These are phyloP conservation scores for Phaeotremella fagi DNA, from an alignment of 768 basidiomycete species.

Conservation along the genomic window DNA sequence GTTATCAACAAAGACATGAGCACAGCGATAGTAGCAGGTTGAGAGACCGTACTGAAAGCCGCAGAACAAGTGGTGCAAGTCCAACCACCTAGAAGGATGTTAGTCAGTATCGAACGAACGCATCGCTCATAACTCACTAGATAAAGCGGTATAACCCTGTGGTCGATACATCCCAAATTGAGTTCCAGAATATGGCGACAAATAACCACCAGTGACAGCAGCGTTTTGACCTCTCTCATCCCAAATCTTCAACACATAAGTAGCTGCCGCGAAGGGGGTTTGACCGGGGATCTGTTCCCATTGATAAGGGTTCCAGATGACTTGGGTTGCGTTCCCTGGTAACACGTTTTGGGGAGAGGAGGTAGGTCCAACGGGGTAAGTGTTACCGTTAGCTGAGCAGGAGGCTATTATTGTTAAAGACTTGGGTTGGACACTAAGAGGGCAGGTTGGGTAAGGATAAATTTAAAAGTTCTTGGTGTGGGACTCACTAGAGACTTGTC, in stretches of 20 bases:
- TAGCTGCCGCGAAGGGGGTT: slow-evolving; percentile 66
- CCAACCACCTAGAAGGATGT: slow-evolving; percentile 44
- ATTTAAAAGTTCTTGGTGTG: too few species aligned
- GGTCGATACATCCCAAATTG: slow-evolving; percentile 83
- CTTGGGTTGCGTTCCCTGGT: slow-evolving; percentile 61
- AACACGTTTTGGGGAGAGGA: slow-evolving; percentile 58
- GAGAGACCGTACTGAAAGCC: slow-evolving; percentile 30
- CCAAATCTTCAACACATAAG: slow-evolving; percentile 73
- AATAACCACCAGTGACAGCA: slow-evolving; percentile 58
- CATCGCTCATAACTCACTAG: slow-evolving; percentile 48
- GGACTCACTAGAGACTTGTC: slow-evolving; percentile 61
- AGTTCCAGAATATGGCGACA: slow-evolving; percentile 65
- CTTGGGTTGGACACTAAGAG: slow-evolving; percentile 57
- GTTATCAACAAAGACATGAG: slow-evolving; percentile 40
- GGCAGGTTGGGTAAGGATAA: slow-evolving; percentile 58
- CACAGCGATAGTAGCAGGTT: slow-evolving; percentile 37
- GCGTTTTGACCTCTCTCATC: slow-evolving; percentile 72
- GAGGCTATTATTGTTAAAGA: slow-evolving; percentile 74
- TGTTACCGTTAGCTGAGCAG: slow-evolving; percentile 74
- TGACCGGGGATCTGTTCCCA: slow-evolving; percentile 63
- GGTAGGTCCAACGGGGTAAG: slow-evolving; percentile 78
- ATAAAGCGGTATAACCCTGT: slow-evolving; percentile 62
- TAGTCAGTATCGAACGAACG: not conserved
- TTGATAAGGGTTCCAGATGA: slow-evolving; percentile 72
- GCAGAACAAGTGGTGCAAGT: slow-evolving; percentile 49